These are phyloP conservation scores for Podila clonocystis DNA, from an alignment of 192 early-diverging fungal genomes.

Conservation along the genomic window DNA sequence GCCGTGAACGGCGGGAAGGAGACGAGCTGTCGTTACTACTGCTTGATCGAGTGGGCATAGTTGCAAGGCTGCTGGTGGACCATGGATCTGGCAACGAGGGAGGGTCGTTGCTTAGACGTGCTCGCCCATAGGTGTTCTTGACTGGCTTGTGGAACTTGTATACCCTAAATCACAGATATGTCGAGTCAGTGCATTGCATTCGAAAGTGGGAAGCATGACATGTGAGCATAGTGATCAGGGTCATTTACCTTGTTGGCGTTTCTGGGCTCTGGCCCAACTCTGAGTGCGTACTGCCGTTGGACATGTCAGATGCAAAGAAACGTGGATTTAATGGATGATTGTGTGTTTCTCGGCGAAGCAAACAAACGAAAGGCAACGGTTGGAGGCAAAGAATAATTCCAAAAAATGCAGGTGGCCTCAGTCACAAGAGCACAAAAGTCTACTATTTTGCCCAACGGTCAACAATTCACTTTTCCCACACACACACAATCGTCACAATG, in stretches of 20 bases:
- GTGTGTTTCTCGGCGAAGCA: too few relatives aligned
- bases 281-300: too few relatives aligned
- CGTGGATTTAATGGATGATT: too few relatives aligned
- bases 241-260: conserved; percentile 16
- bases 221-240: not conserved
- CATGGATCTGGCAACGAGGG: conserved; percentile 15
- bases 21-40: conserved; percentile 1
- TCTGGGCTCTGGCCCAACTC: not conserved
- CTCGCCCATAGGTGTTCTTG: conserved; percentile 37
- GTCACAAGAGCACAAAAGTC: not conserved
- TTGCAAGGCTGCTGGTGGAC: conserved; percentile 1
- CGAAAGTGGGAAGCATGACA: not conserved
- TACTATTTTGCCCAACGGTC: too few relatives aligned
- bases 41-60: conserved; percentile 1
- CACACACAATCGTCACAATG: conserved; percentile 3
- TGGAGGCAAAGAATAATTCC: too few relatives aligned
- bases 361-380: too few relatives aligned
- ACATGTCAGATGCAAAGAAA: too few relatives aligned
- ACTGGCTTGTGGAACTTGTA: conserved; percentile 30
- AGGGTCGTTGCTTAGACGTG: conserved; percentile 2
- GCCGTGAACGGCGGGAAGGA: conserved; percentile 3
- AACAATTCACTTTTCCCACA: not conserved
- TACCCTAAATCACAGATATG: conserved; percentile 9
- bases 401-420: too few relatives aligned
- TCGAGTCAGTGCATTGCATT: not conserved